phyloP scores from a whole-genome alignment of 495 filamentous ascomycete species.

The Aspergillus sparsus region DNA sequence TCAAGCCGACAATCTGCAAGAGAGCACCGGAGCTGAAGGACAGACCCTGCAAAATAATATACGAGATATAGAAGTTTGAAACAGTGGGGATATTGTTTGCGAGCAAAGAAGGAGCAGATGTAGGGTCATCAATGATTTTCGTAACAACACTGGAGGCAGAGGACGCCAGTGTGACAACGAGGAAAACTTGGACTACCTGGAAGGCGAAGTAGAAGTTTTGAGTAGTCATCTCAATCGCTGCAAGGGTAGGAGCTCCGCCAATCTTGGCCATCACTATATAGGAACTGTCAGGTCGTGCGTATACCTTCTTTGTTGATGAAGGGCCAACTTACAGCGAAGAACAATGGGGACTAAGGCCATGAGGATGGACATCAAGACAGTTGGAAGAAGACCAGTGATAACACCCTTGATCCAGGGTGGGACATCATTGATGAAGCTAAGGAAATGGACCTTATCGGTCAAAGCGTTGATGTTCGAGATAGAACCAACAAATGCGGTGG shows the following conservation, averaged over 20 bases:
- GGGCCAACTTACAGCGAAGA: slow-evolving; percentile 61
- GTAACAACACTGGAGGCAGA: slow-evolving; percentile 56
- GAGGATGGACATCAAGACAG: slow-evolving; percentile 75
- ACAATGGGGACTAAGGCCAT: slow-evolving; percentile 90
- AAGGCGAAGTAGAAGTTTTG: slow-evolving; percentile 95
- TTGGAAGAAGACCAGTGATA: slow-evolving; percentile 81
- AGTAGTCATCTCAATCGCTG: slow-evolving; percentile 78
- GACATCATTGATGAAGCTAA: slow-evolving; percentile 72
- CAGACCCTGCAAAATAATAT: slow-evolving; percentile 91
- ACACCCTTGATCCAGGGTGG: slow-evolving; percentile 74
- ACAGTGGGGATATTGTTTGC: slow-evolving; percentile 74
- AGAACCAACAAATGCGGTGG: slow-evolving; percentile 79
- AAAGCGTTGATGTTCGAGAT: slow-evolving; percentile 84
- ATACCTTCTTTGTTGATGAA: background rate
- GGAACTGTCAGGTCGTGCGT: background rate
- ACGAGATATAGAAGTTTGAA: slow-evolving; percentile 94
- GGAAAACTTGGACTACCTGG: slow-evolving; percentile 93
- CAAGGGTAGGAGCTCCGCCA: slow-evolving; percentile 73
- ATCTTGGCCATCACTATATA: slow-evolving; percentile 68
- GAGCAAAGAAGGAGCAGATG: slow-evolving; percentile 61
- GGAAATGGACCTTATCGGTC: slow-evolving; percentile 59
- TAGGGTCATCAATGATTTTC: slow-evolving; percentile 66
- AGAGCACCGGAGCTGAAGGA: slow-evolving; percentile 75
- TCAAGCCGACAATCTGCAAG: slow-evolving; percentile 74
- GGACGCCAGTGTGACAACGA: slow-evolving; percentile 80